Conservation (phyloP, 2,329 filamentous ascomycete genomes). For the Phymatotrichopsis omnivora region DNA sequence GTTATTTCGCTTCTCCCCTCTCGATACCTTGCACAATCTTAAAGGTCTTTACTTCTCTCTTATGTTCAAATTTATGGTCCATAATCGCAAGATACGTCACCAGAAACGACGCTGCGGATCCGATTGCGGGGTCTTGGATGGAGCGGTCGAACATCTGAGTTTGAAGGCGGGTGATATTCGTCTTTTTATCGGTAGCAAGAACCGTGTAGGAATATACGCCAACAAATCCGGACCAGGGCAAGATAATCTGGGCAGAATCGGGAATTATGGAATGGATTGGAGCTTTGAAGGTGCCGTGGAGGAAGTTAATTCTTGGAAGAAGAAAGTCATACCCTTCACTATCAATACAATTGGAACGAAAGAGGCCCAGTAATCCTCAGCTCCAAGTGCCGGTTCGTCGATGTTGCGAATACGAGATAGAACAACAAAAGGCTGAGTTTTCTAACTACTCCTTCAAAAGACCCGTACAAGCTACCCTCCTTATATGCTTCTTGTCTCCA, state of each 20-base stretch:
- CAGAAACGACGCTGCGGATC: constrained; percentile 51
- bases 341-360: constrained; percentile 53
- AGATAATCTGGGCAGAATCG: constrained; percentile 6
- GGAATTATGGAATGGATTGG: not conserved
- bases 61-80: too few species aligned
- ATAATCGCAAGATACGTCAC: constrained; percentile 44
- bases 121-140: constrained; percentile 52
- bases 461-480: too few species aligned
- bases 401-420: constrained; percentile 31
- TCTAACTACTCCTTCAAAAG: too few species aligned
- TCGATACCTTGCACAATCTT: constrained; percentile 56
- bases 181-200: constrained; percentile 32
- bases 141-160: constrained; percentile 49
- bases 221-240: constrained; percentile 41
- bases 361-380: constrained; percentile 14
- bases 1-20: constrained; percentile 49
- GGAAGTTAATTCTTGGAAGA: constrained; percentile 52
- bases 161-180: constrained; percentile 39
- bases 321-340: constrained; percentile 64
- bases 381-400: constrained; percentile 27
- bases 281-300: constrained; percentile 46
- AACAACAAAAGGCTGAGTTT: constrained; percentile 31
- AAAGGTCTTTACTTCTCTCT: constrained; percentile 38
- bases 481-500: too few species aligned
- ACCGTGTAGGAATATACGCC: constrained; percentile 51